Conservation (phyloP, 1,139 yeast genomes). For the Hyphopichia burtonii region DNA sequence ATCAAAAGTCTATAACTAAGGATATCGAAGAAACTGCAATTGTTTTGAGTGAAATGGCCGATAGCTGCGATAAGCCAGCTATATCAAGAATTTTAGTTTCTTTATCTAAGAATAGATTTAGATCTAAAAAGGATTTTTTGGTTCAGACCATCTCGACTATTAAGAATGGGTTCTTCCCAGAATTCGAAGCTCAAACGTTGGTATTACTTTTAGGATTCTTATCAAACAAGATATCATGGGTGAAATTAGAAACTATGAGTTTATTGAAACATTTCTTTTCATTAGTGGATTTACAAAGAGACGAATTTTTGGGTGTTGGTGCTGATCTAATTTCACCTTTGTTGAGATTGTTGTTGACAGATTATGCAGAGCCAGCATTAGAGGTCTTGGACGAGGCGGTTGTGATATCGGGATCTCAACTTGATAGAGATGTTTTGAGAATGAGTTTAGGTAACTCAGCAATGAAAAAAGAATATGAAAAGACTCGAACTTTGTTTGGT, state of each 20-base stretch:
- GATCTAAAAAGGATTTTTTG: slow-evolving; percentile 86
- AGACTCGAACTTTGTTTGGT: slow-evolving; percentile 88
- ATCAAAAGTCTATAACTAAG: slow-evolving; percentile 46
- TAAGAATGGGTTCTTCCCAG: slow-evolving; percentile 67
- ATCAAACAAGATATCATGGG: slow-evolving; percentile 75
- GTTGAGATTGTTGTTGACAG: slow-evolving; percentile 76
- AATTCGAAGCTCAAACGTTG: slow-evolving; percentile 70
- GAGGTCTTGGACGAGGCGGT: slow-evolving; percentile 87
- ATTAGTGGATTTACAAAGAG: slow-evolving; percentile 69
- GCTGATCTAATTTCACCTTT: slow-evolving; percentile 94
- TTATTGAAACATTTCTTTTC: slow-evolving; percentile 75
- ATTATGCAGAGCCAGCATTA: slow-evolving; percentile 82
- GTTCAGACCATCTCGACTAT: slow-evolving; percentile 76
- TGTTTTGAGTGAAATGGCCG: slow-evolving; percentile 61
- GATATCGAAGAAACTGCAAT: slow-evolving; percentile 62
- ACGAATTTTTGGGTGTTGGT: slow-evolving; percentile 86
- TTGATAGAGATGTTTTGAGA: slow-evolving; percentile 87
- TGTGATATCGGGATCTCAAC: slow-evolving; percentile 81
- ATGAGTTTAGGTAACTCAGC: slow-evolving; percentile 87
- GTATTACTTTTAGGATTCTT: slow-evolving; percentile 75
- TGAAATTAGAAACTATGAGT: slow-evolving; percentile 76
- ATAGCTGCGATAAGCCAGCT: slow-evolving; percentile 53
- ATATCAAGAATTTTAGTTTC: slow-evolving; percentile 76
- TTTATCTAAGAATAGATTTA: slow-evolving; percentile 70
- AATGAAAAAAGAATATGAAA: slow-evolving; percentile 76